Base-by-base conservation (phyloP, 176 grass and related monocot species). In the Ensete glaucum region DNA sequence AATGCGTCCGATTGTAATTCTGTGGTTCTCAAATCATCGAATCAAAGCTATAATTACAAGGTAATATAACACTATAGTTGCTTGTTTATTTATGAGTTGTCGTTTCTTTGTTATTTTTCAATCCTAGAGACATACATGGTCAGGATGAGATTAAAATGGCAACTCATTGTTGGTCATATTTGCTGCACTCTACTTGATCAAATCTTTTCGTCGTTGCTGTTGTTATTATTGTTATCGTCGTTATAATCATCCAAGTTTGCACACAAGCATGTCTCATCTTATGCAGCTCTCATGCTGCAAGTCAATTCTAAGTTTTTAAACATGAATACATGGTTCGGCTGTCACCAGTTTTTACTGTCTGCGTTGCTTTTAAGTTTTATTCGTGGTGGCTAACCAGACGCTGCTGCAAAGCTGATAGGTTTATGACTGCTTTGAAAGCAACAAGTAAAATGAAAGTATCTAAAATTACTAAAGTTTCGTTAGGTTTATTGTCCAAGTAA, bases 1-100 rank as follows among this genome's bases (percentile, higher is more conserved):
- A 16, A 64, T 72, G 69, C 66, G 81, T 84, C 77, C 9, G 77
- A 80, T 64, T 91, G 82, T 81, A 79, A 88, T 85, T 89, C 90
- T 2, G 68, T 93, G 14, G 69, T 55, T 85, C 88, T 98, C 74
- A 58, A 83, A 64, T 91, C 90, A 53, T 74, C 81, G 50, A 83
- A 98, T 62, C 83, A 73, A 82, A 69, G 69, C 67, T 98, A 82
- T 76, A 88, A 91, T 81, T 98, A 98, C 85, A 98, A 98, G 90
- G 94, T 98, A 85, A 85, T 76, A 19, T 29, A 55, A 43, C 34
- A 11, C 52, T 56, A 51, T 73, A 57, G 68, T 21, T 27, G 9
- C n/a, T 17, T 16, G 26, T 2, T 57, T 24, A 6, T 26, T 29
- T 29, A 55, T 74, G 20, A 56, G 9, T 43, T 43, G 3, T 43